A percentile compares a stretch with the other conserved stretches of the same genome.
phyloP scores from a whole-genome alignment of 2,329 filamentous ascomycete species.

The Aspergillus udagawae region DNA sequence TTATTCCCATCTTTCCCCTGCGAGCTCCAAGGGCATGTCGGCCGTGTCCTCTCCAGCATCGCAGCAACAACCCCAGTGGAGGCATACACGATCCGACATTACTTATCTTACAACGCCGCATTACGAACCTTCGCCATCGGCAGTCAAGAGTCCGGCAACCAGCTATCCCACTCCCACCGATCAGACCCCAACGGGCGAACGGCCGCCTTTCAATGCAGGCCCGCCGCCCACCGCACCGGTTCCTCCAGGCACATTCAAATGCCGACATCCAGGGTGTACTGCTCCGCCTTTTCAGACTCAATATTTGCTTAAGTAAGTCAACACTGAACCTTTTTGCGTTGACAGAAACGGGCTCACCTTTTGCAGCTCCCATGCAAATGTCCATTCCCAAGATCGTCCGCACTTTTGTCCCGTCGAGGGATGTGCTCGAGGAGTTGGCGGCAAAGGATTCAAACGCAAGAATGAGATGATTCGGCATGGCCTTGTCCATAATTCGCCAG shows the following conservation, averaged over 20 bases:
- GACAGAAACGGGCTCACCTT: background rate
- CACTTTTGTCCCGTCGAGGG: conserved; percentile 59
- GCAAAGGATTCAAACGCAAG: conserved; percentile 65
- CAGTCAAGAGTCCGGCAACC: conserved; percentile 31
- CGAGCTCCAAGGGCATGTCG: conserved; percentile 34
- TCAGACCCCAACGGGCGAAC: conserved; percentile 23
- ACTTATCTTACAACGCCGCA: conserved; percentile 22
- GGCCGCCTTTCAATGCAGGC: conserved; percentile 17
- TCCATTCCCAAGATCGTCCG: conserved; percentile 60
- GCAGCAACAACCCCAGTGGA: conserved; percentile 26
- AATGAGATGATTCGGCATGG: conserved; percentile 73
- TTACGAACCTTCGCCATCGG: conserved; percentile 27
- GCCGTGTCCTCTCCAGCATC: conserved; percentile 34
- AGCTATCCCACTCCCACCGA: conserved; percentile 41
- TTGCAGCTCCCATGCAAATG: conserved; percentile 51
- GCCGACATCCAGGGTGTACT: conserved; percentile 53
- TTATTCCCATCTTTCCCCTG: conserved; percentile 36
- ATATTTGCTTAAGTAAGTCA: conserved; percentile 60
- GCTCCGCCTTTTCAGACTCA: conserved; percentile 61
- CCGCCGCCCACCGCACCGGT: conserved; percentile 23
- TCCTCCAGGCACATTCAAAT: conserved; percentile 44
- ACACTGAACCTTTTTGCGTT: background rate
- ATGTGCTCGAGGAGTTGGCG: conserved; percentile 57
- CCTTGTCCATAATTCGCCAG: conserved; percentile 87
- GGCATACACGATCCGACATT: conserved; percentile 24